Conservation (phyloP, 371 early-diverging fungal genomes). For the Mucor saturninus region DNA sequence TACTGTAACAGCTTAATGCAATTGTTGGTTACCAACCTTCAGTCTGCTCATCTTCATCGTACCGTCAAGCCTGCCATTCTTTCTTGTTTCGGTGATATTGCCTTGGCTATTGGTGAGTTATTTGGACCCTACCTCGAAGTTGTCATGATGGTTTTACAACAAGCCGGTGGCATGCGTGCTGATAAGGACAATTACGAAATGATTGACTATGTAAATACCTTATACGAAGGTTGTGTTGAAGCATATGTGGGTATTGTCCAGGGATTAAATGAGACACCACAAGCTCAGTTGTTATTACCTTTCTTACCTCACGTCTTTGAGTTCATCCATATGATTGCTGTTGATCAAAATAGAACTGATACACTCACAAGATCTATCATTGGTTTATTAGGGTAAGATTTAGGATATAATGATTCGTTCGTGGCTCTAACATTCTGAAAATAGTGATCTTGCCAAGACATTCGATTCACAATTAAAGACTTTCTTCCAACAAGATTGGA, state of each 20-base stretch:
- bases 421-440: not conserved
- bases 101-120: slow-evolving; percentile 88
- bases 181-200: slow-evolving; percentile 71
- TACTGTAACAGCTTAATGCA: slow-evolving; percentile 89
- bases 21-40: slow-evolving; percentile 76
- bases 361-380: slow-evolving; percentile 72
- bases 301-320: slow-evolving; percentile 73
- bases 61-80: slow-evolving; percentile 93
- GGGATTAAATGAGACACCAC: slow-evolving; percentile 74
- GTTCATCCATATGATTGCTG: slow-evolving; percentile 73
- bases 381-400: slow-evolving; percentile 78
- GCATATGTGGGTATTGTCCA: slow-evolving; percentile 96
- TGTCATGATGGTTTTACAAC: slow-evolving; percentile 84
- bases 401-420: not conserved
- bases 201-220: slow-evolving; percentile 81
- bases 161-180: slow-evolving; percentile 78
- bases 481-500: slow-evolving; percentile 69
- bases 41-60: slow-evolving; percentile 76
- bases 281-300: slow-evolving; percentile 53
- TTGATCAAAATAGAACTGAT: slow-evolving; percentile 66
- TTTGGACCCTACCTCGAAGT: slow-evolving; percentile 86
- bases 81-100: slow-evolving; percentile 97
- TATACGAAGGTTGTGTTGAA: slow-evolving; percentile 90
- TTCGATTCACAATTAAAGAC: slow-evolving; percentile 76
- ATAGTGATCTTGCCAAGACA: slow-evolving; percentile 76